Evolutionary conservation across 2,329 filamentous ascomycete genomes (phyloP).

Genomic region (Xylaria sp.): DNA sequence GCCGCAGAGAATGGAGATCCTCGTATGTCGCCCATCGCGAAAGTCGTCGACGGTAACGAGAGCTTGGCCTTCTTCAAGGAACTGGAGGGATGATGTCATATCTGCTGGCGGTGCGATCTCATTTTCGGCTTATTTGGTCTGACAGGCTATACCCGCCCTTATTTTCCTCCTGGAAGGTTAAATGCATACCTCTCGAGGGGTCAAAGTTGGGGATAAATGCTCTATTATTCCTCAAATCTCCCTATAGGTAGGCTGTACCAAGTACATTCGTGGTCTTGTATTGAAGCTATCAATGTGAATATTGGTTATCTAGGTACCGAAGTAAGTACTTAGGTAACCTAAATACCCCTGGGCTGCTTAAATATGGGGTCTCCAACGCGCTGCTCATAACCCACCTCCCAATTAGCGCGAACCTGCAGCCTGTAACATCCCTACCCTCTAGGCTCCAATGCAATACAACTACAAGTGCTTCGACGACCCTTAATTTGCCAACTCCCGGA

Average conservation of each 20-base stretch:
- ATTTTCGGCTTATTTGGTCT: neutral
- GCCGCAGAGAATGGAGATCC: slow-evolving; percentile 48
- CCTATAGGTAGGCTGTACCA: too few species aligned
- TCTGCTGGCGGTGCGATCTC: neutral
- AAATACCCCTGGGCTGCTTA: neutral
- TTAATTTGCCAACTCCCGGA: slow-evolving; percentile 13
- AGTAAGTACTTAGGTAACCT: too few species aligned
- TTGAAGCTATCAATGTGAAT: too few species aligned
- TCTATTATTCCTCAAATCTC: too few species aligned
- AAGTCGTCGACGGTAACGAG: slow-evolving; percentile 67
- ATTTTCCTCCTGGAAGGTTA: neutral
- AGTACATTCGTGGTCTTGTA: too few species aligned
- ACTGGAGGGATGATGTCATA: slow-evolving; percentile 47
- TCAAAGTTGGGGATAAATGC: too few species aligned
- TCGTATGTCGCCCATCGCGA: slow-evolving; percentile 63
- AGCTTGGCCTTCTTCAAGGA: slow-evolving; percentile 62
- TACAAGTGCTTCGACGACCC: slow-evolving; percentile 23
- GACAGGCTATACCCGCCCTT: neutral
- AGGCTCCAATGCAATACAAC: slow-evolving; percentile 6
- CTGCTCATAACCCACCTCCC: neutral
- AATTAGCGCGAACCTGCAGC: slow-evolving; percentile 15
- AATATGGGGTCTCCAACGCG: slow-evolving; percentile 12
- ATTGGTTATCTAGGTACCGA: too few species aligned
- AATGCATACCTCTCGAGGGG: neutral
- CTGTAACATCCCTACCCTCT: slow-evolving; percentile 12